Percentiles rank a stretch among this genome's conserved stretches.
These are phyloP conservation scores for Pichia sp. DNA, from an alignment of 1,139 yeast species.

Conservation along the genomic window DNA sequence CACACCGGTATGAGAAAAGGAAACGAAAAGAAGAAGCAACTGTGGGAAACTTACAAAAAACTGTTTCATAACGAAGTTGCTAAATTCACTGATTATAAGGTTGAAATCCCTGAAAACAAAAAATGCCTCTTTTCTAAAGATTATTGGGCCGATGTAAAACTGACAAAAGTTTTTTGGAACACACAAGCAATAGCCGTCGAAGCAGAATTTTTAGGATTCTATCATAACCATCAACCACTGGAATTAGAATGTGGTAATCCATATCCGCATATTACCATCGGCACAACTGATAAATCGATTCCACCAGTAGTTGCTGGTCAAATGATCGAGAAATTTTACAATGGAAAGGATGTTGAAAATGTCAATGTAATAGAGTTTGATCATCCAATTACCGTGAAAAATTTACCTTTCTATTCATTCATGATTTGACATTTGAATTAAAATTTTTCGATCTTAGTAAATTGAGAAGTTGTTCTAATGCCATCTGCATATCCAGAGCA, in stretches of 20 bases:
- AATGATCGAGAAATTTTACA: slow-evolving; percentile 29
- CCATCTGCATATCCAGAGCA: not conserved
- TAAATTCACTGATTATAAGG: slow-evolving; percentile 1
- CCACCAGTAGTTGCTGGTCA: slow-evolving; percentile 32
- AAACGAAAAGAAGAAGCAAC: slow-evolving; percentile 16
- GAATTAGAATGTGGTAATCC: slow-evolving; percentile 35
- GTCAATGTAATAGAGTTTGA: slow-evolving; percentile 13
- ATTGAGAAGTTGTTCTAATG: slow-evolving; percentile 5
- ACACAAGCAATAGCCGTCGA: slow-evolving; percentile 49
- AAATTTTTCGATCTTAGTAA: slow-evolving; percentile 1
- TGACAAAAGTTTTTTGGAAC: slow-evolving; percentile 45
- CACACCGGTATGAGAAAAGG: slow-evolving; percentile 41
- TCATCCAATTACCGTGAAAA: slow-evolving; percentile 6
- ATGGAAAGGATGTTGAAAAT: slow-evolving; percentile 9
- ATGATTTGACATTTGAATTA: slow-evolving; percentile 9
- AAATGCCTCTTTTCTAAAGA: slow-evolving; percentile 22
- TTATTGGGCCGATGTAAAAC: slow-evolving; percentile 30
- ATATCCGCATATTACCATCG: slow-evolving; percentile 70
- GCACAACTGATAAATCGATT: slow-evolving; percentile 32
- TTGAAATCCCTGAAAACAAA: slow-evolving; percentile 14
- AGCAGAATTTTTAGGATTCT: slow-evolving; percentile 35
- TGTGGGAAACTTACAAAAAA: slow-evolving; percentile 19
- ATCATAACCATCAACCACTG: slow-evolving; percentile 14
- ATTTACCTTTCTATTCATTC: slow-evolving; percentile 19
- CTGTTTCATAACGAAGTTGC: slow-evolving; percentile 13